phyloP scores from a whole-genome alignment of 768 basidiomycete genomes.

The Psilocybe tampanensis region DNA sequence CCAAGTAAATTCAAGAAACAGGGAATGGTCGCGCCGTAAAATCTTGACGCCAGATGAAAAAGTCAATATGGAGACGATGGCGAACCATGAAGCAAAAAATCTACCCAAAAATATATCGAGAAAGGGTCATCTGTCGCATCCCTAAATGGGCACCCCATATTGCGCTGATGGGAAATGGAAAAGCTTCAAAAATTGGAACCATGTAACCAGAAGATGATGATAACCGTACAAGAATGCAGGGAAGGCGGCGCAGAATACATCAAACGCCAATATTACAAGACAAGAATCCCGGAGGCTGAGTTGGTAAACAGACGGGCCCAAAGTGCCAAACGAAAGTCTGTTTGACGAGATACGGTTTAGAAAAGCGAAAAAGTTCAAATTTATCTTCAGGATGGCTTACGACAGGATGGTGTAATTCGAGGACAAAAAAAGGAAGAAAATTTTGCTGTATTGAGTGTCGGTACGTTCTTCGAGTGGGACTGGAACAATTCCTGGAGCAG shows the following conservation, averaged over 20 bases:
- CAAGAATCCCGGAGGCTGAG: slow-evolving; percentile 63
- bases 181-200: too few relatives aligned
- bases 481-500: slow-evolving; percentile 53
- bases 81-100: not conserved
- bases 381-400: slow-evolving; percentile 21
- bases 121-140: slow-evolving; percentile 81
- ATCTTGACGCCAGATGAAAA: slow-evolving; percentile 3
- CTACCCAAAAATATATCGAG: slow-evolving; percentile 42
- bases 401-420: slow-evolving; percentile 68
- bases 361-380: not conserved
- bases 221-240: slow-evolving; percentile 59
- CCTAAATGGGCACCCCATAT: slow-evolving; percentile 87
- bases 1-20: slow-evolving; percentile 55
- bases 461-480: slow-evolving; percentile 55
- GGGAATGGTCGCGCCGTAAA: slow-evolving; percentile 50
- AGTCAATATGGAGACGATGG: not conserved
- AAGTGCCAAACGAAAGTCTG: slow-evolving; percentile 65
- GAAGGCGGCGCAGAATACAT: slow-evolving; percentile 53
- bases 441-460: slow-evolving; percentile 62
- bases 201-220: not conserved
- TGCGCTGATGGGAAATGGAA: slow-evolving; percentile 24
- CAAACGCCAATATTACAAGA: slow-evolving; percentile 64
- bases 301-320: slow-evolving; percentile 60
- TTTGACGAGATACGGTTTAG: not conserved
- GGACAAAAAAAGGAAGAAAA: slow-evolving; percentile 76